Conservation (phyloP, 106 monocot species). For the Allium sativum region DNA sequence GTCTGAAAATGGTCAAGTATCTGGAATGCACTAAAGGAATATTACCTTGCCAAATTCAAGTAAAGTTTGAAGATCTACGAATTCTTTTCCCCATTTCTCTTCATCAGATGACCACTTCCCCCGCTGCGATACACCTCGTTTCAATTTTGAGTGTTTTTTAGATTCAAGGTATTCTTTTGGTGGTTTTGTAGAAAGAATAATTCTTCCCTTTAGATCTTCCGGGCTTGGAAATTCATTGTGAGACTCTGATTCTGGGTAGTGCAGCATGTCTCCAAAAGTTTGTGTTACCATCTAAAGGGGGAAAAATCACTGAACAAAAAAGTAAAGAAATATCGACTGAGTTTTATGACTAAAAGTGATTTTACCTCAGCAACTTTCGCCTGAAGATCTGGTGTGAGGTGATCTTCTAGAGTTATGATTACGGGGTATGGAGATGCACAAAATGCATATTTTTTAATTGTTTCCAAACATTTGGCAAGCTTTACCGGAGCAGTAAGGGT, state of each 20-base stretch:
- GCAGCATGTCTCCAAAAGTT: slow-evolving; percentile 51
- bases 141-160: slow-evolving; percentile 19
- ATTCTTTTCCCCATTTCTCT: slow-evolving; percentile 41
- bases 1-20: neutral
- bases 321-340: neutral
- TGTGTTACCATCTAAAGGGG: slow-evolving; percentile 46
- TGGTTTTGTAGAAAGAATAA: slow-evolving; percentile 54
- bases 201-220: slow-evolving; percentile 27
- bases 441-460: slow-evolving; percentile 67
- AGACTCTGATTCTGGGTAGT: slow-evolving; percentile 15
- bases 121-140: slow-evolving; percentile 14
- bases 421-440: slow-evolving; percentile 47
- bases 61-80: slow-evolving; percentile 38
- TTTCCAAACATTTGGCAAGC: slow-evolving; percentile 49
- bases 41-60: slow-evolving; percentile 37
- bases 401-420: slow-evolving; percentile 65
- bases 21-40: neutral
- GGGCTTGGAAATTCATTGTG: slow-evolving; percentile 45
- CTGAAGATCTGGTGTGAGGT: slow-evolving; percentile 69
- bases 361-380: slow-evolving; percentile 70
- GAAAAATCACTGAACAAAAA: neutral
- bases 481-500: slow-evolving; percentile 53
- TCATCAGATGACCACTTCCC: slow-evolving; percentile 26
- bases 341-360: slow-evolving; percentile 6
- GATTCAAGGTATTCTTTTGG: slow-evolving; percentile 55